Evolutionary conservation across 148 eudicot species (phyloP).

Genomic region (Vaccinium myrtillus): DNA sequence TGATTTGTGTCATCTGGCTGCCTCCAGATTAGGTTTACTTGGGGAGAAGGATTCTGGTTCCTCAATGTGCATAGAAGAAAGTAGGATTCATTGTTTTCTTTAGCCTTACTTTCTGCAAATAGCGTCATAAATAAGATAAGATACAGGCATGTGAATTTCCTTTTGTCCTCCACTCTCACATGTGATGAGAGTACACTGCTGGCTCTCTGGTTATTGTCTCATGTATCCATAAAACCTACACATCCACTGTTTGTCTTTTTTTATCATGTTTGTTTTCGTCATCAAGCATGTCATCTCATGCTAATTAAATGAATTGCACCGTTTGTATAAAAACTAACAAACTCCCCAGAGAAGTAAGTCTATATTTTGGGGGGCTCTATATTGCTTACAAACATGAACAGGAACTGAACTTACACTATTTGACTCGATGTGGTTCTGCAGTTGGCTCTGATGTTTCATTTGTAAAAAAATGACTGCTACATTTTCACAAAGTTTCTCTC

Average conservation of each 20-base stretch:
- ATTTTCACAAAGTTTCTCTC: not conserved
- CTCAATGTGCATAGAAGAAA: not conserved
- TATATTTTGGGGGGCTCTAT: not conserved
- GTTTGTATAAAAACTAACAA: not conserved
- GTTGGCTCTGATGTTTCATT: not conserved
- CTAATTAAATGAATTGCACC: not conserved
- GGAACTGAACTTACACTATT: not conserved
- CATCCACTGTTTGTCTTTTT: not conserved
- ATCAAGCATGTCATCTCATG: no score
- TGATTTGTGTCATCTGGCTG: not conserved
- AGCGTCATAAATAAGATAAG: not conserved
- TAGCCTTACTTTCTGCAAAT: not conserved
- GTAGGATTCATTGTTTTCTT: not conserved
- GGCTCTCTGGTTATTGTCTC: no score
- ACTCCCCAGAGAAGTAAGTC: not conserved
- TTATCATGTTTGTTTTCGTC: no score
- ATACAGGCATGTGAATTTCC: not conserved
- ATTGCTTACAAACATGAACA: not conserved
- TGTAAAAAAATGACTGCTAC: not conserved
- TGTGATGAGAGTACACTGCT: not conserved
- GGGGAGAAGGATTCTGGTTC: not conserved
- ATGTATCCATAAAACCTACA: not conserved
- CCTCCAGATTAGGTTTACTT: not conserved
- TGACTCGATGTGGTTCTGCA: not conserved
- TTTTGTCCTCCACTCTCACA: not conserved